phyloP scores from a whole-genome alignment of 257 asterid species.

The Solanum tarapatanum region DNA sequence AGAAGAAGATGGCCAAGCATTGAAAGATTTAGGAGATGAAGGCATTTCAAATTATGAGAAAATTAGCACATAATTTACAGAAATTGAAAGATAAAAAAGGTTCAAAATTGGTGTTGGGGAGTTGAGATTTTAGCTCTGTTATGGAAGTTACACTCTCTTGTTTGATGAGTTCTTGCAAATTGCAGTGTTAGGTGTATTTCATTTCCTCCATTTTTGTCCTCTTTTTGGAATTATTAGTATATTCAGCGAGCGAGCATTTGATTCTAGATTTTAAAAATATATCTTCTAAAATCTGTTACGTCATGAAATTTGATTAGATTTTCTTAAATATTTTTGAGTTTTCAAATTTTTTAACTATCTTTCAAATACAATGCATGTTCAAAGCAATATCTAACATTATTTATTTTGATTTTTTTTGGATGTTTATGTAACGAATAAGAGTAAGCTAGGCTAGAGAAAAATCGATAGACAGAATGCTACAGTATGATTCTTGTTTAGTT shows the following conservation, averaged over 20 bases:
- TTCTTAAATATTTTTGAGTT: rapidly evolving
- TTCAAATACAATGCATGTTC: background rate
- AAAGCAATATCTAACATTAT: no score
- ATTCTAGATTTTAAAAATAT: no score
- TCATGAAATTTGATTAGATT: no score
- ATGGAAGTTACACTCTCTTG: background rate
- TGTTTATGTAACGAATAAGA: no score
- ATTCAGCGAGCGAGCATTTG: rapidly evolving
- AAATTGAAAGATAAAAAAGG: background rate
- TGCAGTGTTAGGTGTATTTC: background rate
- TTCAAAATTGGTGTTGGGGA: background rate
- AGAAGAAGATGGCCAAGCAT: constrained; percentile 48
- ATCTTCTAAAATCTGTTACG: background rate
- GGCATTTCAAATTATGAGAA: constrained; percentile 15
- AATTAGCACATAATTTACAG: background rate
- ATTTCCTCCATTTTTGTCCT: background rate
- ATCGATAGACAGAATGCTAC: no score
- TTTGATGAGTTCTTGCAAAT: background rate
- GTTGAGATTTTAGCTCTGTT: background rate
- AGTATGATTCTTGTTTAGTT: no score
- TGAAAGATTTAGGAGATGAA: constrained; percentile 67
- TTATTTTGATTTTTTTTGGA: no score
- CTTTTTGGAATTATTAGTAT: background rate
- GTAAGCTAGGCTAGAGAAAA: no score
- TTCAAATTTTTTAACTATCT: no score